Percentiles rank a stretch among this genome's conserved stretches.
These are phyloP conservation scores for Ophiostoma sp. DNA, from an alignment of 2,329 filamentous ascomycete species.

Conservation along the genomic window DNA sequence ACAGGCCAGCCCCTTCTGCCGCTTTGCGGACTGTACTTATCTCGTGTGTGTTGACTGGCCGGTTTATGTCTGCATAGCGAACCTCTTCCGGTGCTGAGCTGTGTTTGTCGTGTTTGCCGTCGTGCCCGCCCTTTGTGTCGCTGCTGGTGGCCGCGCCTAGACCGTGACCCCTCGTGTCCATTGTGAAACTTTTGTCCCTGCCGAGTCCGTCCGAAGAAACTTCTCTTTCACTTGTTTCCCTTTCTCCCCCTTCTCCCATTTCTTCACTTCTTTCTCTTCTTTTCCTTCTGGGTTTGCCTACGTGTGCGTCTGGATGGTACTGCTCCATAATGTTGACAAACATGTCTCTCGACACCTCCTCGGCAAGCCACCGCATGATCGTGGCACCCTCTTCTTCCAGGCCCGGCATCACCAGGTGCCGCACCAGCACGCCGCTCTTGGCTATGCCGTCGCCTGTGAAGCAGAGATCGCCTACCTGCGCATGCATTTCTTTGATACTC, in stretches of 20 bases:
- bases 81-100: constrained; percentile 33
- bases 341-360: constrained; percentile 65
- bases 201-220: background rate
- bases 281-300: constrained; percentile 60
- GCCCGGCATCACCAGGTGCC: constrained; percentile 82
- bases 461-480: constrained; percentile 74
- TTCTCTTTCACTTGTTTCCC: constrained; percentile 30
- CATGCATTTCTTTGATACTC: constrained; percentile 74
- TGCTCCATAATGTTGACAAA: constrained; percentile 90
- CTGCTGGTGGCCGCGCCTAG: background rate
- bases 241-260: constrained; percentile 21
- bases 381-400: constrained; percentile 65
- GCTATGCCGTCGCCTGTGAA: constrained; percentile 78
- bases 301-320: constrained; percentile 74
- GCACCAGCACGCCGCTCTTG: constrained; percentile 67
- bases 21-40: constrained; percentile 60
- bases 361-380: constrained; percentile 72
- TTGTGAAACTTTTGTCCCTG: background rate
- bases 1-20: constrained; percentile 66
- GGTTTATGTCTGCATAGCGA: constrained; percentile 73
- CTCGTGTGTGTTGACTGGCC: constrained; percentile 60
- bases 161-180: background rate
- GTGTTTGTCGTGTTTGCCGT: constrained; percentile 36
- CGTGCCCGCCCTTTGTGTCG: constrained; percentile 32
- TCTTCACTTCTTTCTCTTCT: constrained; percentile 25